Conservation (phyloP, 164 flowering plant genomes). For the Annona squamosa region DNA sequence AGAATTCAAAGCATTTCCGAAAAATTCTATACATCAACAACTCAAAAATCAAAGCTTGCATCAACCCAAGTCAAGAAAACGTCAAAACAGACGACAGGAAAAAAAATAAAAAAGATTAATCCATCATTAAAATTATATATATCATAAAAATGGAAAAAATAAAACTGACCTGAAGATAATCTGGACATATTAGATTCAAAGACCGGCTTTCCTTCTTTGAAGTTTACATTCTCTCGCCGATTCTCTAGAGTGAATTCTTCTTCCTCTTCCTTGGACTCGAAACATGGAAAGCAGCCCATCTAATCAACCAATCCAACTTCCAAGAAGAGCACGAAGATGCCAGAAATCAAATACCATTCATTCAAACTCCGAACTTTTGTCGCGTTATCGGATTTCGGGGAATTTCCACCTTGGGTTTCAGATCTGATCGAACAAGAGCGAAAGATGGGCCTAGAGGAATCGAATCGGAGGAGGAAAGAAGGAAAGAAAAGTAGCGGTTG, state of each 20-base stretch:
- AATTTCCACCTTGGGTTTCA: background rate
- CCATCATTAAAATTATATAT: background rate
- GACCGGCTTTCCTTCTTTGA: conserved; percentile 10
- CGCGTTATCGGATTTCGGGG: background rate
- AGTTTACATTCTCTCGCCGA: conserved; percentile 14
- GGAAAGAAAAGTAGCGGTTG: background rate
- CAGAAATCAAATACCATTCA: conserved; percentile 10
- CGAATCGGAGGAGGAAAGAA: conserved; percentile 9
- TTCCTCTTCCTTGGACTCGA: conserved; percentile 32
- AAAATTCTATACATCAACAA: background rate
- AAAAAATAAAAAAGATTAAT: background rate
- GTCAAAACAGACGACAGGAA: background rate
- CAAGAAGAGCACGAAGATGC: background rate
- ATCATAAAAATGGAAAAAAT: background rate
- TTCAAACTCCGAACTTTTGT: background rate
- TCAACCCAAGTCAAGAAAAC: background rate
- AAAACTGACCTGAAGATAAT: conserved; percentile 28
- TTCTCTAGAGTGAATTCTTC: conserved; percentile 16
- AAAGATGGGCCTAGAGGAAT: conserved; percentile 6
- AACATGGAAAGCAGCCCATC: conserved; percentile 38
- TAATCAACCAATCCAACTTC: conserved; percentile 11
- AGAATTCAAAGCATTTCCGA: background rate
- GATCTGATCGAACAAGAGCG: conserved; percentile 1
- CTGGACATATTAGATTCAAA: conserved; percentile 22
- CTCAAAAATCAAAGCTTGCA: background rate